These are phyloP conservation scores for Coemansia furcata DNA, from an alignment of 192 early-diverging fungal species.

Conservation along the genomic window DNA sequence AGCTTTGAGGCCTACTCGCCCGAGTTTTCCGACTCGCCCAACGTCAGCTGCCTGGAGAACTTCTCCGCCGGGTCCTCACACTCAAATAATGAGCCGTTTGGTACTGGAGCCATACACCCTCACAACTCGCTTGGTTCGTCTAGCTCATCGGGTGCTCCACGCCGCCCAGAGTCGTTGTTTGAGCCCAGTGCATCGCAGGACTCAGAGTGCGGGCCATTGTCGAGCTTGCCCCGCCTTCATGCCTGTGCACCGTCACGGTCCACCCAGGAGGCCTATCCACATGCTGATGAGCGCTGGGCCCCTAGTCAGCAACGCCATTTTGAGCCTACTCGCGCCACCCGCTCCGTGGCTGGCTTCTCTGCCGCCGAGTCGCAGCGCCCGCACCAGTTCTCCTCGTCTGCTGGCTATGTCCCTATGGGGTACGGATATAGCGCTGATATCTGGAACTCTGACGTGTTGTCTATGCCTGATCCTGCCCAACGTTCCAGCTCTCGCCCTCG, in stretches of 20 bases:
- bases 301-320: conserved; percentile 8
- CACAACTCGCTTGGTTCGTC: conserved; percentile 8
- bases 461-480: conserved; percentile 29
- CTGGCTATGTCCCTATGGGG: conserved; percentile 7
- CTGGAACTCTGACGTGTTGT: conserved; percentile 42
- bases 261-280: conserved; percentile 8
- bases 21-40: conserved; percentile 23
- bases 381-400: conserved; percentile 27
- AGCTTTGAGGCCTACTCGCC: conserved; percentile 40
- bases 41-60: background rate
- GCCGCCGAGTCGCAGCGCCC: background rate
- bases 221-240: conserved; percentile 26
- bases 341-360: conserved; percentile 10
- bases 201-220: conserved; percentile 27
- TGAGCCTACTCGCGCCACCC: conserved; percentile 8
- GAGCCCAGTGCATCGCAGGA: conserved; percentile 23
- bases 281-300: conserved; percentile 10
- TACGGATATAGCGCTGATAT: conserved; percentile 22
- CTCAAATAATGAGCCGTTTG: background rate
- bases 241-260: background rate
- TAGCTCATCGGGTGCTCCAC: conserved; percentile 19
- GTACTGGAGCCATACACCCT: background rate
- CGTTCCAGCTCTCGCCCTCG: conserved; percentile 19
- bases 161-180: conserved; percentile 25
- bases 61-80: background rate